Evolutionary conservation across 805 yeast genomes (phyloP).

Genomic region (Ogataea pignaliae): DNA sequence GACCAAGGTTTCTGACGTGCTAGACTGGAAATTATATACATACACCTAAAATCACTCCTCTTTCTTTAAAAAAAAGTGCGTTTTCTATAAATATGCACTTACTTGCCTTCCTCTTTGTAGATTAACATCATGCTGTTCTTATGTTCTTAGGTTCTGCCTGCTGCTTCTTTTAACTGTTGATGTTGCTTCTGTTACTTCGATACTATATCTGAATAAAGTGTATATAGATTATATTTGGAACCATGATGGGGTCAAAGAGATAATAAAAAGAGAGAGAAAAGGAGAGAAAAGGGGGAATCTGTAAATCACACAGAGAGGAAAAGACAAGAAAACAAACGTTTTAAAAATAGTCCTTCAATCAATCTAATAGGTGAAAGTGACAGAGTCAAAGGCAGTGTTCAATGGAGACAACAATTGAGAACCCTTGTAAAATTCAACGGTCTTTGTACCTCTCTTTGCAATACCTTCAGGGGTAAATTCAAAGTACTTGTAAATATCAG

Average conservation of each 20-base stretch:
- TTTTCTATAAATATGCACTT: too few relatives aligned
- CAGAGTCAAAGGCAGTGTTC: slow-evolving; percentile 63
- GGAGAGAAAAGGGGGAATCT: background rate
- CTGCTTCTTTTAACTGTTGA: too few relatives aligned
- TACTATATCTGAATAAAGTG: background rate
- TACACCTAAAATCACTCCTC: background rate
- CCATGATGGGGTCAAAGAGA: background rate
- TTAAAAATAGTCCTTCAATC: background rate
- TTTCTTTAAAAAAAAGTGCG: too few relatives aligned
- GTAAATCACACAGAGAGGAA: background rate
- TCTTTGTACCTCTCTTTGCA: slow-evolving; percentile 78
- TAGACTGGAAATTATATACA: background rate
- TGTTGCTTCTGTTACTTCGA: too few relatives aligned
- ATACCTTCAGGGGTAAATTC: slow-evolving; percentile 93
- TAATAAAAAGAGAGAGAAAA: background rate
- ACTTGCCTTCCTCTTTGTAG: too few relatives aligned
- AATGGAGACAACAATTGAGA: slow-evolving; percentile 68
- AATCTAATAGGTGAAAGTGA: background rate
- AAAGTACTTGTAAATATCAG: slow-evolving; percentile 75
- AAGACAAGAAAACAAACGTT: background rate
- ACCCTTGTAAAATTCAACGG: slow-evolving; percentile 81
- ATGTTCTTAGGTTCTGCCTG: too few relatives aligned
- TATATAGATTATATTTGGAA: background rate
- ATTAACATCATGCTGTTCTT: too few relatives aligned
- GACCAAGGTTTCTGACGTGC: background rate